Conservation (phyloP, 805 yeast genomes). For the Starmerella vaccinii region DNA sequence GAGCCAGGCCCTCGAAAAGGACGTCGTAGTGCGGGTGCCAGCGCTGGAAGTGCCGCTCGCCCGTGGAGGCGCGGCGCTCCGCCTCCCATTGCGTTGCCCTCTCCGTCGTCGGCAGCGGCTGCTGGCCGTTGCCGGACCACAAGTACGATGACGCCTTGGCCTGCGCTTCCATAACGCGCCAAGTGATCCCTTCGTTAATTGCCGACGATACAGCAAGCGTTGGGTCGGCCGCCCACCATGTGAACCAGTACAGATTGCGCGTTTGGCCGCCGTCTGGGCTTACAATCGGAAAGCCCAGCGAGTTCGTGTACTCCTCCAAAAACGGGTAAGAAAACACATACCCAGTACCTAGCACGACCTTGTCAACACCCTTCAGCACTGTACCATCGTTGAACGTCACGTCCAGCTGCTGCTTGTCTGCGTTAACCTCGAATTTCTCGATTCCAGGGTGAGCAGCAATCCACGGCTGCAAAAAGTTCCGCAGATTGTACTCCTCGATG, state of each 20-base stretch:
- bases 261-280: slow-evolving; percentile 9
- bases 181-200: slow-evolving; percentile 17
- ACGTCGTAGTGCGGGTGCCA: slow-evolving; percentile 19
- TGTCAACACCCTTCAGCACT: slow-evolving; percentile 11
- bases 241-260: slow-evolving; percentile 19
- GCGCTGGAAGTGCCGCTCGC: slow-evolving; percentile 10
- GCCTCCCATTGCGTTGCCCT: slow-evolving; percentile 16
- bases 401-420: neutral
- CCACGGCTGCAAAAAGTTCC: slow-evolving; percentile 20
- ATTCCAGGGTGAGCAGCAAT: slow-evolving; percentile 16
- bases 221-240: slow-evolving; percentile 21
- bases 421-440: neutral
- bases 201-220: slow-evolving; percentile 15
- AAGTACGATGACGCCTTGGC: slow-evolving; percentile 15
- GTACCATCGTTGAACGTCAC: slow-evolving; percentile 10
- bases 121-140: slow-evolving; percentile 11
- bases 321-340: slow-evolving; percentile 18
- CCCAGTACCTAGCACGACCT: slow-evolving; percentile 20
- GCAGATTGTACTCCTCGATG: slow-evolving; percentile 19
- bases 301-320: slow-evolving; percentile 13
- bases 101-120: slow-evolving; percentile 7
- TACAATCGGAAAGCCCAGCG: slow-evolving; percentile 11
- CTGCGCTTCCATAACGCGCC: slow-evolving; percentile 19
- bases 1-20: slow-evolving; percentile 14
- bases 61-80: slow-evolving; percentile 1